Base-by-base conservation (phyloP, 2,329 filamentous ascomycete genomes). In the Colletotrichum horii region DNA sequence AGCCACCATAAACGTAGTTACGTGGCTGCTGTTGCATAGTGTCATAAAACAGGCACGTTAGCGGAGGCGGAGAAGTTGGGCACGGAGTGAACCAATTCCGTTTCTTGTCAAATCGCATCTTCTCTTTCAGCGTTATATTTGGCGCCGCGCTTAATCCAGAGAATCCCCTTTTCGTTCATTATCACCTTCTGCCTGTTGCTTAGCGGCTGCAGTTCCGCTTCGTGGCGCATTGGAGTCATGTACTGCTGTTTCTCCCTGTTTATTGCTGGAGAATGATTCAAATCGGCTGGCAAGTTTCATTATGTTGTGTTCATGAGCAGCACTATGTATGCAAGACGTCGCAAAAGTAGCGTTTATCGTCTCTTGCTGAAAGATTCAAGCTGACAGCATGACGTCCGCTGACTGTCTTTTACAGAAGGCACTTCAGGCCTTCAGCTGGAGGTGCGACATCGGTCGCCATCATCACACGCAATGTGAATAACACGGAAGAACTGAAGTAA, bases 251-350 rank as follows among this genome's bases (percentile, higher is more conserved):
- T 43, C 19, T 6, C 38, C 6, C 19, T 1, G 38, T 3, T n/a
- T 11, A 43, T n/a, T n/a, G 19, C 5, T 4, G 16, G 8, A n/a
- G 8, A n/a, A 43, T 11, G 3, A 11, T n/a, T 43, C 16, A 43
- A 0, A 11, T 11, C 4, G 4, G 8, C 36, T 0, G 8, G 4
- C 1, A 34, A 34, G 2, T 32, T 32, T 3, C 9, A 32, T 32
- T 3, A 32, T 32, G 1, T 11, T 32, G 30, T 11, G 1, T 8
- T 9, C 8, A 32, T 9, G 8, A 9, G 30, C 30, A 32, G 38
- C 4, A 0, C 19, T 4, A 43, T n/a, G 11, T 9, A 4, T 43
- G 19, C 3, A 12, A 48, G n/a, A 14, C 0, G 43, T 4, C 11
- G 22, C 6, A 12, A 48, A 48, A 12, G 9, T 6, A 12, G 43